Percentiles rank a stretch among this genome's conserved stretches.
These are phyloP conservation scores for Sophora flavescens DNA, from an alignment of 306 rosid genomes.

Conservation along the genomic window DNA sequence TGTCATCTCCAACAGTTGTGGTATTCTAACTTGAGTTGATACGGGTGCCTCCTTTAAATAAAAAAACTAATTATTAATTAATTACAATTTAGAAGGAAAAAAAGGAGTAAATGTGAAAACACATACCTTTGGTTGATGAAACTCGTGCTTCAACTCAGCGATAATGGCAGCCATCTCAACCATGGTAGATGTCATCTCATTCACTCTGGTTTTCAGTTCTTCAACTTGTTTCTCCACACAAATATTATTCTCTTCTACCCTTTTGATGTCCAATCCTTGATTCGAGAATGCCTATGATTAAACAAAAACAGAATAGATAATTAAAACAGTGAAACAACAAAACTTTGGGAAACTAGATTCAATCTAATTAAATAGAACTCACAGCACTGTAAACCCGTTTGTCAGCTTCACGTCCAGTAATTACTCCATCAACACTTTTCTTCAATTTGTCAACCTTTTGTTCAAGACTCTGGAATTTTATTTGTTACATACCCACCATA, in stretches of 20 bases:
- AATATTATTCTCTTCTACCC: conserved; percentile 2
- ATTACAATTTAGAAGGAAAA: not conserved
- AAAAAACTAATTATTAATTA: not conserved
- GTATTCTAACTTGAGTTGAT: not conserved
- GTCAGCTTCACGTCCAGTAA: conserved; percentile 7
- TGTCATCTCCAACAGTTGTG: not conserved
- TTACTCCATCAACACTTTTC: not conserved
- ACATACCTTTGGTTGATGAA: not conserved
- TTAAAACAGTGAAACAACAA: no score
- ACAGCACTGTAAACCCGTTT: conserved; percentile 23
- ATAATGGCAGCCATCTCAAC: conserved; percentile 11
- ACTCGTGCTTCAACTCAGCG: not conserved
- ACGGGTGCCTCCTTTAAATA: conserved; percentile 7
- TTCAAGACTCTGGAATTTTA: not conserved
- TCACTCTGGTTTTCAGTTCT: conserved; percentile 2
- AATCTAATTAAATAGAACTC: not conserved
- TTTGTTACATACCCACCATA: no score
- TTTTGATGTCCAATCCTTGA: no score
- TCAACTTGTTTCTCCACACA: conserved; percentile 2
- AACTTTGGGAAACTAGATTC: not conserved
- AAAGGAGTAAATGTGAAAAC: not conserved
- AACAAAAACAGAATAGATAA: no score
- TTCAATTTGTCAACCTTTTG: conserved; percentile 12
- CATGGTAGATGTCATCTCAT: conserved; percentile 21
- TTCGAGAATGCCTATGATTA: not conserved